Evolutionary conservation across 2,329 filamentous ascomycete species (phyloP), one percentile per base, ranked within the genome.

Genomic region (Fusarium sp.): DNA sequence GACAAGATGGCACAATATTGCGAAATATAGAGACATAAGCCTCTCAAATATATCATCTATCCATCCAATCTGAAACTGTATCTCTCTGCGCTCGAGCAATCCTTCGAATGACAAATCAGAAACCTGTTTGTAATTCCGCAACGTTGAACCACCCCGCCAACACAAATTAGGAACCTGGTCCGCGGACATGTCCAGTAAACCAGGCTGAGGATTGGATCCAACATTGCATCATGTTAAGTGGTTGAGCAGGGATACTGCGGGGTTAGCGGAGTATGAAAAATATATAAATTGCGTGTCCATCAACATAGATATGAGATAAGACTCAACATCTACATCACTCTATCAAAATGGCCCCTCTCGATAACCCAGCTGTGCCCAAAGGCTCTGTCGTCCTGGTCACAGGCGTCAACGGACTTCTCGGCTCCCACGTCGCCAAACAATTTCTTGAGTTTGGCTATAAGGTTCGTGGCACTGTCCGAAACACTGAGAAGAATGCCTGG

Each of bases 381-480:
- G 73, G 72, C 29, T 81, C 81, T 0, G 70, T 72, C 0, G 74
- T 84, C 20, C 77, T 85, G 0, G 75, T 85, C 2, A 85, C 82
- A 0, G 83, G 82, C 5, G 76, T 69, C 30, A 84, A 82, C 40
- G 82, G 83, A 3, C 78, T 79, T 51, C 74, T 85, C 8, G 83
- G 74, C 5, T 81, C 80, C 1, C 78, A 84, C 18, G 75, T 82
- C 9, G 79, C 77, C 6, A 76, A 81, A 45, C 77, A 82, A 48
- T 75, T 83, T 13, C 77, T 84, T 1, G 54, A 71, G 1, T 71
- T 72, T 0, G 83, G 83, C 9, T 85, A 82, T 66, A 78, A 76
- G 6, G 84, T 86, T 18, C 81, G 83, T 16, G 84, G 83, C 1
- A 83, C 82, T 3, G 80, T 81, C 16, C 82, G 84, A 1, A 70